A percentile compares a stretch with the other conserved stretches of the same genome.
Evolutionary conservation across 2,329 filamentous ascomycete genomes (phyloP).

Genomic region (Clonostachys rosea): DNA sequence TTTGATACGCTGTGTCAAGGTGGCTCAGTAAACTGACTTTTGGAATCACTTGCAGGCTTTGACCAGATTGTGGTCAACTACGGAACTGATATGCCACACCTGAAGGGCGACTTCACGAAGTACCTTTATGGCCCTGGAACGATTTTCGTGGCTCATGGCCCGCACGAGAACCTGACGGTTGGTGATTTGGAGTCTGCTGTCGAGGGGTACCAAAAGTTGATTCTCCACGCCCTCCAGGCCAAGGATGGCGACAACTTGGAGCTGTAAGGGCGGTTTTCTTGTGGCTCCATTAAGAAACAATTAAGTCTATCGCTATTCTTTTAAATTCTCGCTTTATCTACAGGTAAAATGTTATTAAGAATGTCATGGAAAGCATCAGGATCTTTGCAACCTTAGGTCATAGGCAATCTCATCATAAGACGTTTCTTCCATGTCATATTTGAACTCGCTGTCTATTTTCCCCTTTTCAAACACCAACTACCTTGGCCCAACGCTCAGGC

Average conservation of each 20-base stretch:
- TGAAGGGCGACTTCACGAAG: slow-evolving; percentile 62
- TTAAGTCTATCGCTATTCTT: background rate
- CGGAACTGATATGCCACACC: slow-evolving; percentile 83
- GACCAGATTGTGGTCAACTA: slow-evolving; percentile 85
- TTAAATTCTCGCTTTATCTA: background rate
- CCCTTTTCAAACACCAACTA: slow-evolving; percentile 7
- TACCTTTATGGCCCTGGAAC: slow-evolving; percentile 66
- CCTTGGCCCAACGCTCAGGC: slow-evolving; percentile 12
- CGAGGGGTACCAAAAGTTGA: slow-evolving; percentile 70
- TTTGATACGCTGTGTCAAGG: too few species aligned
- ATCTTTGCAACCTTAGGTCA: too few species aligned
- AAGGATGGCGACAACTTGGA: background rate
- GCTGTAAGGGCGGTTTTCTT: background rate
- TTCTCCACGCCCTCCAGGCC: slow-evolving; percentile 41
- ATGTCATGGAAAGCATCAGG: too few species aligned
- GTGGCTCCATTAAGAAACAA: too few species aligned
- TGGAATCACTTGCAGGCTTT: slow-evolving; percentile 49
- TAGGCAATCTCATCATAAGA: too few species aligned
- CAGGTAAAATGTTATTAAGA: background rate
- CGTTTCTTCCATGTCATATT: too few species aligned
- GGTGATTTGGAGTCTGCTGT: slow-evolving; percentile 74
- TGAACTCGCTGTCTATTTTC: too few species aligned
- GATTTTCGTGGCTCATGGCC: slow-evolving; percentile 84
- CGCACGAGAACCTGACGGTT: slow-evolving; percentile 74
- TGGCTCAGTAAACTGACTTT: background rate